These are phyloP conservation scores for Rhizopogon salebrosus DNA, from an alignment of 768 basidiomycete genomes.

Conservation along the genomic window DNA sequence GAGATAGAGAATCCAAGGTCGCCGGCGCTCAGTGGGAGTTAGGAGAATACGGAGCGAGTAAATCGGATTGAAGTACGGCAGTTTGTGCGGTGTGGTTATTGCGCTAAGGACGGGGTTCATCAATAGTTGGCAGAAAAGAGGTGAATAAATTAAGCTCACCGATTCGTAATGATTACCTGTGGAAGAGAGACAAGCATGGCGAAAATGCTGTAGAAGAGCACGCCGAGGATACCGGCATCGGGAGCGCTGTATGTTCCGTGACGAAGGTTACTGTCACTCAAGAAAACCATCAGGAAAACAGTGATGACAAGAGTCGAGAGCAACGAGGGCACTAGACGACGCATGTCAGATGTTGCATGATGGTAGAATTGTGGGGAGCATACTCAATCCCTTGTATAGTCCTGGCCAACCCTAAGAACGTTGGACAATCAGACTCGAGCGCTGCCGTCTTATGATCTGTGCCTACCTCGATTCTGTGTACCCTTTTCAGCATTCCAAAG, in stretches of 20 bases:
- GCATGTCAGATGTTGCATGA: slow-evolving; percentile 37
- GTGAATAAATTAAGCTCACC: slow-evolving; percentile 38
- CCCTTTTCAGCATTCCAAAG: slow-evolving; percentile 68
- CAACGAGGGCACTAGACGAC: slow-evolving; percentile 40
- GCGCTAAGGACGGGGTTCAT: slow-evolving; percentile 40
- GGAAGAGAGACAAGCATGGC: slow-evolving; percentile 66
- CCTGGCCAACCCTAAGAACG: slow-evolving; percentile 56
- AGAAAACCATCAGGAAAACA: slow-evolving; percentile 48
- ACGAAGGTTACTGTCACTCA: slow-evolving; percentile 53
- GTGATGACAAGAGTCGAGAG: slow-evolving; percentile 51
- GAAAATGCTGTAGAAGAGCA: slow-evolving; percentile 57
- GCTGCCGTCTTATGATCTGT: background rate
- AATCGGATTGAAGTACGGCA: slow-evolving; percentile 56
- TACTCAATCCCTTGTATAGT: slow-evolving; percentile 76
- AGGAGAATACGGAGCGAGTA: slow-evolving; percentile 65
- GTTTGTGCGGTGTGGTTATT: slow-evolving; percentile 76
- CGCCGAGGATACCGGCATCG: slow-evolving; percentile 53
- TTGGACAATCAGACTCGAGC: background rate
- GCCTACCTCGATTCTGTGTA: slow-evolving; percentile 66
- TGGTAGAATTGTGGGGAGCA: slow-evolving; percentile 13
- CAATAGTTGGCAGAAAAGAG: background rate
- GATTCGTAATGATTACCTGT: slow-evolving; percentile 68
- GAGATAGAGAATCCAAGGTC: slow-evolving; percentile 76
- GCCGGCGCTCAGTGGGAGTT: slow-evolving; percentile 74
- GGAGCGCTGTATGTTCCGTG: slow-evolving; percentile 66